A percentile compares a stretch with the other conserved stretches of the same genome.
These are phyloP conservation scores for Melocanna baccifera DNA, from an alignment of 176 grass and related monocot genomes.

Conservation along the genomic window DNA sequence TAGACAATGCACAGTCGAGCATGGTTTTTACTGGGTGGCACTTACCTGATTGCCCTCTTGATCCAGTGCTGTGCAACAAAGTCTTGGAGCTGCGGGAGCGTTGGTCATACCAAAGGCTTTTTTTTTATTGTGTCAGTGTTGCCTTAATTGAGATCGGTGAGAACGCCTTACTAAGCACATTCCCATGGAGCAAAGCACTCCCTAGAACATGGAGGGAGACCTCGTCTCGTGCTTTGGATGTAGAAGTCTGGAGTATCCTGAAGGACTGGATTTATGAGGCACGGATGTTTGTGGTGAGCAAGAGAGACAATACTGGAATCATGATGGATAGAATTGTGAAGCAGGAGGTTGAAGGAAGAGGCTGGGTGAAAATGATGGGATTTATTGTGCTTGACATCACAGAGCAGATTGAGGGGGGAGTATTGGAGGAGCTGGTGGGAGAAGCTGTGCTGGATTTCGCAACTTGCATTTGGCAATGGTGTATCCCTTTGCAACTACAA, in stretches of 20 bases:
- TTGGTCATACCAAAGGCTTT: constrained; percentile 58
- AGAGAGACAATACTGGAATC: constrained; percentile 37
- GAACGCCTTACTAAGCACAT: constrained; percentile 40
- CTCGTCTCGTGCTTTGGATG: constrained; percentile 25
- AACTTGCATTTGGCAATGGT: constrained; percentile 10
- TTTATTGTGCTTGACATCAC: constrained; percentile 61
- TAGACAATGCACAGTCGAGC: constrained; percentile 35
- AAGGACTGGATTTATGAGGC: constrained; percentile 61
- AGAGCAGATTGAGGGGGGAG: constrained; percentile 46
- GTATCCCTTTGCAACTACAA: too few species aligned
- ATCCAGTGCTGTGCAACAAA: constrained; percentile 60
- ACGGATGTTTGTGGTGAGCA: constrained; percentile 30
- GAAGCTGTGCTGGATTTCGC: constrained; percentile 60
- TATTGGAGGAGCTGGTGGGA: constrained; percentile 61
- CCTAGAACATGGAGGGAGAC: neutral
- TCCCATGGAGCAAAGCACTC: constrained; percentile 42
- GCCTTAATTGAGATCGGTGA: constrained; percentile 62
- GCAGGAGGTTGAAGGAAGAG: too few species aligned
- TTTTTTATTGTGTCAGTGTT: constrained; percentile 75
- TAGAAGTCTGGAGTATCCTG: constrained; percentile 61
- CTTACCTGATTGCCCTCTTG: constrained; percentile 60
- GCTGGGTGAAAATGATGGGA: too few species aligned
- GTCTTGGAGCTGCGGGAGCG: constrained; percentile 53
- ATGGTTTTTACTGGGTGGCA: constrained; percentile 58
- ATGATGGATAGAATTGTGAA: too few species aligned